phyloP scores from a whole-genome alignment of 179 eudicot species.

The Amaranthus tricolor region DNA sequence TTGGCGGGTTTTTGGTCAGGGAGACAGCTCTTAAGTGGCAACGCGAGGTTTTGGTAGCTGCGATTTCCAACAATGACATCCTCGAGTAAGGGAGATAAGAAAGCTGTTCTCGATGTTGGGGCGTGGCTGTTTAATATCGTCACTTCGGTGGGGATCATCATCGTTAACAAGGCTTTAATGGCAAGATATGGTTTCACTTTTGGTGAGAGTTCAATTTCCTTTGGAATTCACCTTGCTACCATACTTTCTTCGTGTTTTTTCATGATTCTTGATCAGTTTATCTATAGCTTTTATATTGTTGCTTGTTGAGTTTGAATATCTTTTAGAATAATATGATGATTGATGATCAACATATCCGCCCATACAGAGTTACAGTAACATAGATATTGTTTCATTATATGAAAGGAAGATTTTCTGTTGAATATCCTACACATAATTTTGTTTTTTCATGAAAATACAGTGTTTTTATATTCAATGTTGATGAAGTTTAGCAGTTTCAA shows the following conservation, averaged over 20 bases:
- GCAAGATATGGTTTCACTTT: conserved; percentile 70
- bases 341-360: neutral
- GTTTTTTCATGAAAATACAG: neutral
- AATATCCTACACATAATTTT: neutral
- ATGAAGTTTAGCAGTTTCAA: neutral
- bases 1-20: conserved; percentile 19
- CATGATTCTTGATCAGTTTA: neutral
- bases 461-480: neutral
- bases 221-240: neutral
- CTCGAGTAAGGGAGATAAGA: conserved; percentile 45
- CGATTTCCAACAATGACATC: conserved; percentile 41
- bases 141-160: conserved; percentile 85
- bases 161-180: conserved; percentile 86
- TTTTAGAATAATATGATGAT: neutral
- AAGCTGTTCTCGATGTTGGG: conserved; percentile 53
- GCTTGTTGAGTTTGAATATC: neutral
- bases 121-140: conserved; percentile 78
- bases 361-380: conserved; percentile 9
- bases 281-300: neutral
- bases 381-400: neutral
- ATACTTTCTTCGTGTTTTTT: neutral
- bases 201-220: conserved; percentile 37
- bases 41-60: conserved; percentile 10
- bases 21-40: conserved; percentile 9
- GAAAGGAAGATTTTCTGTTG: neutral